Base-by-base conservation (phyloP, 495 filamentous ascomycete species). In the Aspergillus kassunensis region DNA sequence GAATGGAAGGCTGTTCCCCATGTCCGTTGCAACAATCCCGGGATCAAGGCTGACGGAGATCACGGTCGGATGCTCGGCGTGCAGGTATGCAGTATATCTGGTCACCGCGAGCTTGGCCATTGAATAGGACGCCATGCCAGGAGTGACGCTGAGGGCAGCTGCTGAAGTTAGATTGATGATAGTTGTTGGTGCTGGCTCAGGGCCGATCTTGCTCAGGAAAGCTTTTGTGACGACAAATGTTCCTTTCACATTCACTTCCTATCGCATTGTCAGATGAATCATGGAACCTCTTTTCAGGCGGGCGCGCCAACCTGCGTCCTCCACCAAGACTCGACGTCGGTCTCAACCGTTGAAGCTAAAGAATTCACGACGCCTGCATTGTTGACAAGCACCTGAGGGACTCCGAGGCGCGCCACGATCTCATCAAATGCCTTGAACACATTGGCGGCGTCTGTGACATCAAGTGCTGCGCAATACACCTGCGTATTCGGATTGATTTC, bases 211-310 rank as follows among this genome's bases (percentile, higher is more conserved):
- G 8, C 65, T 61, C 31, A 77, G 50, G 50, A 76, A 75, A 9
- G 64, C 57, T 15, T 66, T 63, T 0, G 70, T 59, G 15, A 73
- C 57, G 44, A 69, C 60, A 48, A 70, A 75, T 7, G 63, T 55
- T 18, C 75, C 76, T 30, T 71, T 71, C 15, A 74, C 42, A 58
- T 77, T 75, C 34, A 72, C 58, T 54, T 78, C 73, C 70, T 53
- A 29, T 10, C n/a, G n/a, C n/a, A n/a, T n/a, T n/a, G n/a, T n/a
- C n/a, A n/a, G n/a, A n/a, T n/a, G n/a, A n/a, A n/a, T n/a, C n/a
- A n/a, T n/a, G n/a, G n/a, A n/a, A n/a, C n/a, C n/a, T n/a, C n/a
- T n/a, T n/a, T n/a, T n/a, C n/a, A n/a, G n/a, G n/a, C n/a, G n/a
- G n/a, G n/a, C n/a, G 27, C 63, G 18, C 35, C n/a, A 19, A 39